phyloP scores from a whole-genome alignment of 805 yeast genomes.

The Teunomyces tritomae region DNA sequence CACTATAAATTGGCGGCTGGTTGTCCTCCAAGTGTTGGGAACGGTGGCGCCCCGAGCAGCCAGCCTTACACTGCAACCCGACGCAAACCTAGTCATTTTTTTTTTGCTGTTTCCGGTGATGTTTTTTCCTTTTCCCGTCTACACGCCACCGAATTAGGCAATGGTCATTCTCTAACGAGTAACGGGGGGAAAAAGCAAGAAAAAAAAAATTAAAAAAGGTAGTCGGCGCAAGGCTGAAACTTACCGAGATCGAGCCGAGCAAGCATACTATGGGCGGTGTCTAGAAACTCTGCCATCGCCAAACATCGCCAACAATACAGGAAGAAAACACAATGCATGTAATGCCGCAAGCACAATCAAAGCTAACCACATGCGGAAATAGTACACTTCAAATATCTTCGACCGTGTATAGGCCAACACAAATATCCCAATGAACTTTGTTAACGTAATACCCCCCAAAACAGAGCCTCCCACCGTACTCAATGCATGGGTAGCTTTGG shows the following conservation, averaged over 20 bases:
- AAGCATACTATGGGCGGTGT: too few relatives aligned
- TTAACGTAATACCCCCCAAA: slow-evolving; percentile 83
- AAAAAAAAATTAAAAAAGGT: too few relatives aligned
- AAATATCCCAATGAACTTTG: slow-evolving; percentile 82
- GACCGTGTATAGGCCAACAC: slow-evolving; percentile 87
- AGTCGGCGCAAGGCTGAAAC: too few relatives aligned
- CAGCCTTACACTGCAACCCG: background rate
- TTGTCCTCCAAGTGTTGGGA: too few relatives aligned
- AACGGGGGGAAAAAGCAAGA: too few relatives aligned
- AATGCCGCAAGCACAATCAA: slow-evolving; percentile 72
- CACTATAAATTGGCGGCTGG: too few relatives aligned
- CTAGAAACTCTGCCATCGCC: background rate
- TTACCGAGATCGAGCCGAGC: too few relatives aligned
- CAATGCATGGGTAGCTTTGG: slow-evolving; percentile 56
- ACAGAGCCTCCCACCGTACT: slow-evolving; percentile 86
- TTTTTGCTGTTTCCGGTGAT: background rate
- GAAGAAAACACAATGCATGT: slow-evolving; percentile 78
- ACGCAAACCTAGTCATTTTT: too few relatives aligned
- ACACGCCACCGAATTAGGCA: background rate
- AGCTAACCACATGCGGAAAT: slow-evolving; percentile 92
- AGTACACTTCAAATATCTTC: slow-evolving; percentile 84
- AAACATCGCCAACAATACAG: slow-evolving; percentile 50
- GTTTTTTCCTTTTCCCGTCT: background rate
- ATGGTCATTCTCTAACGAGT: background rate
- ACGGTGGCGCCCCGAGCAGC: background rate